Evolutionary conservation across 768 basidiomycete species (phyloP), one percentile per base, ranked within the genome.

Genomic region (Suillus ampliporus): DNA sequence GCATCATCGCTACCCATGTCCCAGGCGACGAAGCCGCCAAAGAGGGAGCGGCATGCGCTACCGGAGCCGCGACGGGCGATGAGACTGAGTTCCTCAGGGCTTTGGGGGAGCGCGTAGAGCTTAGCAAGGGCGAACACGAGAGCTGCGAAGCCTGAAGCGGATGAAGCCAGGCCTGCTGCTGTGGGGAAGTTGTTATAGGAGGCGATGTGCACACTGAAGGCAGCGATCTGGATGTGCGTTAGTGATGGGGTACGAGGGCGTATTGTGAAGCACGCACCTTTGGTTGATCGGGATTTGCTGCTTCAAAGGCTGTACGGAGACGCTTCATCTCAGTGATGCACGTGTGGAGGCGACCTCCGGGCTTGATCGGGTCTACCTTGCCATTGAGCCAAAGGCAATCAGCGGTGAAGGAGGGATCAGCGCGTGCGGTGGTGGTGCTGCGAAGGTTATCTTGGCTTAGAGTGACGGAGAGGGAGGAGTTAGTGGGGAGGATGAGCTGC

Each of bases 151-250:
- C 97, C 97, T 0, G 95, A 94, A 1, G 97, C 97, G 38, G 96
- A 98, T 1, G 96, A 98, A 1, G 97, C 97, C 50, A 99, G 88
- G 5, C 97, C 97, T 0, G 97, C 97, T 15, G 97, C 97, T 15
- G 97, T 99, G 35, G 97, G 97, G 83, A 99, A 99, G 82, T 99
- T 99, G 84, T 99, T 99, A 80, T 87, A 89, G 8, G 97, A 99
- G 61, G 88, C 87, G 69, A 99, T 95, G 79, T 95, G 95, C 5
- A 99, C 86, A 19, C 84, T 79, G 75, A 80, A 92, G 17, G 79
- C 67, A 0, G 95, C 91, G 41, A 96, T 76, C 89, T 92, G 13
- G 19, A 26, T 34, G 41, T 23, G 38, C 13, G 35, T 61, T 47
- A 53, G 58, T 21, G 21, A 46, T 61, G 58, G 13, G n/a, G 9